A percentile compares a stretch with the other conserved stretches of the same genome.
Conservation (phyloP, 2,329 filamentous ascomycete genomes). For the Aureobasidium sp. region DNA sequence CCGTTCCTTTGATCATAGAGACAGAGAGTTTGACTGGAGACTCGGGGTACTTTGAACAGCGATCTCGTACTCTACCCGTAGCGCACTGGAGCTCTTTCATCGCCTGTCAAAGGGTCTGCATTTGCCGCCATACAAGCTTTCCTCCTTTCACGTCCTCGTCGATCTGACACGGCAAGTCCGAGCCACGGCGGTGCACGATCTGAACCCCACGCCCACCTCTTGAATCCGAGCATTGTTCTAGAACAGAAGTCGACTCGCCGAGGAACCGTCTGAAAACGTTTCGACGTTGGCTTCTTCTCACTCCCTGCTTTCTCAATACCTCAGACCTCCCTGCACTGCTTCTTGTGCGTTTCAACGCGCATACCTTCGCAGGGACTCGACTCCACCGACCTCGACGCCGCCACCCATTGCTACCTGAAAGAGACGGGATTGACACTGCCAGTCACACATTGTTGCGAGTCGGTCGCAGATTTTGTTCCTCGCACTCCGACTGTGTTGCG, state of each 20-base stretch:
- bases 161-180: neutral
- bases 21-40: neutral
- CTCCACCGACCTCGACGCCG: neutral
- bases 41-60: neutral
- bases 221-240: conserved; percentile 6
- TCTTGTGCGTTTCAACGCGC: neutral
- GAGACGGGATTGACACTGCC: neutral
- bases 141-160: neutral
- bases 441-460: neutral
- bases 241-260: conserved; percentile 11
- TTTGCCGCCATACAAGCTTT: conserved; percentile 10
- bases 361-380: neutral
- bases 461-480: neutral
- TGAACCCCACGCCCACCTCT: conserved; percentile 13
- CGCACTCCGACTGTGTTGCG: neutral
- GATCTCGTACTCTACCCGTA: conserved; percentile 4
- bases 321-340: neutral
- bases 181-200: neutral
- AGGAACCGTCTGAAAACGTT: conserved; percentile 9
- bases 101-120: neutral
- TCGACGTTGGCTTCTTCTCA: conserved; percentile 10
- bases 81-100: neutral
- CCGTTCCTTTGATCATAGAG: neutral
- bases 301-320: neutral
- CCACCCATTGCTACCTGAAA: neutral